Base-by-base conservation (phyloP, 129 eudicot species). In the Dittrichia graveolens region DNA sequence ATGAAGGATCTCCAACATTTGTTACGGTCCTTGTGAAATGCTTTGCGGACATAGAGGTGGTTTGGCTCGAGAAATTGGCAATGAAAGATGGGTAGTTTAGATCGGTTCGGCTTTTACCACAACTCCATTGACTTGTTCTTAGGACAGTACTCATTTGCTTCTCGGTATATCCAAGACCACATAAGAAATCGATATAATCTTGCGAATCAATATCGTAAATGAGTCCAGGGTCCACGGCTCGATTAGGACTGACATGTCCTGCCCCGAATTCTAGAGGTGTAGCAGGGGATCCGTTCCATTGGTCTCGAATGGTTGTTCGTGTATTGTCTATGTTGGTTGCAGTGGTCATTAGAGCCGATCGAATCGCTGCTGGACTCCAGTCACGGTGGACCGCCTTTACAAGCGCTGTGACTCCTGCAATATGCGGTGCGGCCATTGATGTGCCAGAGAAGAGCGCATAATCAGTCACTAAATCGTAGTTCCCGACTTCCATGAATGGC, bases 361-460 rank as follows among this genome's bases (percentile, higher is more conserved):
- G 88, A 8, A 87, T 84, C 5, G 89, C 85, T 5, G 89, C 81
- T 3, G 92, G 92, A 71, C 83, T 84, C 89, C 87, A 84, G 12
- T 84, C 73, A 5, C 73, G 85, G 7, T 83, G 89, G 0, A 83
- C 75, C 2, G 76, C 79, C 61, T 84, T 84, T 1, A 84, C 53
- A 0, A 84, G 73, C 3, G 92, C 85, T 3, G 89, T 76, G 1
- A 79, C 71, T 5, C 89, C 86, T 0, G 85, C 79, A 13, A 82
- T 67, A 61, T 83, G 92, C 8, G 92, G 92, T 5, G 86, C 74
- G 7, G 90, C 78, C 90, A 85, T 85, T 24, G 90, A 85, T 7
- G 87, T 84, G 6, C 89, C 92, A 0, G 87, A 78, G 44, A 19
- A 8, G 18, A 84, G 55, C 6, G 77, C 73, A 35, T 81, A 84